phyloP scores from a whole-genome alignment of 176 grass and related monocot genomes.

The Musa beccarii region DNA sequence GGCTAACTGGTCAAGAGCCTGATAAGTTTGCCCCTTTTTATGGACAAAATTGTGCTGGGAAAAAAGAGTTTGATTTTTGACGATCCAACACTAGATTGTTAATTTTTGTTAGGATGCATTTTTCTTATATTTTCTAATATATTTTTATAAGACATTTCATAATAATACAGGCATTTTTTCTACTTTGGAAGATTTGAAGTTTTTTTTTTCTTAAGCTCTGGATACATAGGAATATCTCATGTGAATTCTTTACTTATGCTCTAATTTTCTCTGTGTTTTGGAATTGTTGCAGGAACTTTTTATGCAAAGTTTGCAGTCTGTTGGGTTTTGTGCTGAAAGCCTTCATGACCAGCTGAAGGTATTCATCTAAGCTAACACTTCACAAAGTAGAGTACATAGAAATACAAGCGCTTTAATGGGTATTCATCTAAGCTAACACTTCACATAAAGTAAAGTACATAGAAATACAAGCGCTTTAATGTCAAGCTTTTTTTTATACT shows the following conservation, averaged over 20 bases:
- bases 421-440: slow-evolving; percentile 24
- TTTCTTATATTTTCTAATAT: too few species aligned
- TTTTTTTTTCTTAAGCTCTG: too few species aligned
- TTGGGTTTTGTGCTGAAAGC: slow-evolving; percentile 83
- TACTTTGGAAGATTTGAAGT: too few species aligned
- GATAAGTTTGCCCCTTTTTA: not conserved
- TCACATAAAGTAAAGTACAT: not conserved
- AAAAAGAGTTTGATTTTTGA: not conserved
- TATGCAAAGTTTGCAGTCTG: slow-evolving; percentile 81
- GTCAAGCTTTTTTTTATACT: not conserved
- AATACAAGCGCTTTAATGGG: slow-evolving; percentile 21
- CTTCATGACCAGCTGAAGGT: slow-evolving; percentile 93
- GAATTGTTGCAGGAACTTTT: slow-evolving; percentile 79
- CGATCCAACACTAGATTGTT: not conserved
- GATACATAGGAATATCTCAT: not conserved
- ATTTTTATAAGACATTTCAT: too few species aligned
- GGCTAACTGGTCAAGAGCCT: not conserved
- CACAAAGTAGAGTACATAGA: not conserved
- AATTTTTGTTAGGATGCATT: not conserved
- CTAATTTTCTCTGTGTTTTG: not conserved
- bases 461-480: not conserved
- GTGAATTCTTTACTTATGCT: not conserved
- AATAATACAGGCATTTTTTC: too few species aligned
- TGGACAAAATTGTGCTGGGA: not conserved
- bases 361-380: slow-evolving; percentile 16